Evolutionary conservation across 345 rosid genomes (phyloP), one percentile per base, ranked within the genome.

Genomic region (Euphorbia peplus): DNA sequence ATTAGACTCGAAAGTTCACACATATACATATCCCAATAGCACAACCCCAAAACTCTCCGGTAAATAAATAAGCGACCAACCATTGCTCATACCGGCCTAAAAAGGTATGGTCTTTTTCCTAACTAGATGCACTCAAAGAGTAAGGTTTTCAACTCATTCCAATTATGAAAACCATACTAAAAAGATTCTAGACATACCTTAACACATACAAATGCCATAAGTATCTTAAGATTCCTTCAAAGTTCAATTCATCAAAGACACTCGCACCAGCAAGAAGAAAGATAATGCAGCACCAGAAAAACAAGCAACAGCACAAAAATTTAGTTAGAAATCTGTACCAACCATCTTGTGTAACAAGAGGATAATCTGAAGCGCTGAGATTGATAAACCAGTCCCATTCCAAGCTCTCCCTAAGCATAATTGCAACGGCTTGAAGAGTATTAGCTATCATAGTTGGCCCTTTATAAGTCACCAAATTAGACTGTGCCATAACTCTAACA

Each of bases 341-440:
- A 92, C 98, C 98, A 70, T 93, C 97, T 85, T 87, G 97, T 48
- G 95, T 90, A 56, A 90, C 84, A 61, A 93, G 97, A 69, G 97
- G 97, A 81, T 93, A 90, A 65, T 93, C 98, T 0, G 95, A 90
- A 57, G 98, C 97, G 12, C 97, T 93, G 75, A 90, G 93, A 73
- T 93, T 93, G 44, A 93, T 79, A 81, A 93, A 93, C 97, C 97
- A 93, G 76, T 90, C 97, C 98, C 96, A 93, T 28, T 84, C 90
- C 73, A 88, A 71, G 82, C 91, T 90, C 76, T 93, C 97, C 80
- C 82, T 86, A 54, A 93, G 75, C 82, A 90, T 65, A 60, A 93
- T 83, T 0, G 97, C 90, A 68, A 90, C 83, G 5, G 98, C 98
- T 75, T 93, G 98, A 64, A 93, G 93, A 4, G 97, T 93, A 74